A percentile compares a stretch with the other conserved stretches of the same genome.
These are phyloP conservation scores for Podospora fimiseda DNA, from an alignment of 495 filamentous ascomycete genomes.

Conservation along the genomic window DNA sequence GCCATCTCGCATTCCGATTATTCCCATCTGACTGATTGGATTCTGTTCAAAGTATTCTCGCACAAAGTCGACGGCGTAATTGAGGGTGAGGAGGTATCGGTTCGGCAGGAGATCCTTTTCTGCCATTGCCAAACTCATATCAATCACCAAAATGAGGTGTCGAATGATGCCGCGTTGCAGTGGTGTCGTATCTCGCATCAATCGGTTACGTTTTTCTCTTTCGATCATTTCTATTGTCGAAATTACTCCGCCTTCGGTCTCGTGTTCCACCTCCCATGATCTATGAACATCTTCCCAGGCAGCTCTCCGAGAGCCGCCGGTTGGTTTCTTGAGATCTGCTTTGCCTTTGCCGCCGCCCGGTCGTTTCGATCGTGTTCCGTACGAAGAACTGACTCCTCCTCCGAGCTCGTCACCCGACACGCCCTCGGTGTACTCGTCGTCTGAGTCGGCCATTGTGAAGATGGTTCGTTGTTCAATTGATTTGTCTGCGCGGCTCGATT, in stretches of 20 bases:
- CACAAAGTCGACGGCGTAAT: conserved; percentile 82
- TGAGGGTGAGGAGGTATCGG: conserved; percentile 72
- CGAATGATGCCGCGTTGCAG: conserved; percentile 95
- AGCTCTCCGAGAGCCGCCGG: conserved; percentile 25
- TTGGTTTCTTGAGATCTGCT: conserved; percentile 9
- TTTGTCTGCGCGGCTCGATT: neutral
- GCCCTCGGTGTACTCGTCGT: conserved; percentile 74
- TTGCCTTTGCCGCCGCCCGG: conserved; percentile 21
- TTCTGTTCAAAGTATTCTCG: conserved; percentile 97
- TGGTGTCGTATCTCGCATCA: conserved; percentile 87
- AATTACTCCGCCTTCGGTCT: conserved; percentile 38
- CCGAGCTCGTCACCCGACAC: conserved; percentile 71
- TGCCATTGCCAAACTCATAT: conserved; percentile 86
- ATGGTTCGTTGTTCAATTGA: neutral
- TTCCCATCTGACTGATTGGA: conserved; percentile 90
- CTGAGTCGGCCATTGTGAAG: conserved; percentile 60
- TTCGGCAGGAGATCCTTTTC: conserved; percentile 92
- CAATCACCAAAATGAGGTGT: conserved; percentile 85
- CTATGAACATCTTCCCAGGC: conserved; percentile 45
- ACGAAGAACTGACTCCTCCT: conserved; percentile 7
- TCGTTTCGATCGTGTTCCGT: conserved; percentile 23
- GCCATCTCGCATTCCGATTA: conserved; percentile 88
- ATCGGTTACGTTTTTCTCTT: conserved; percentile 42
- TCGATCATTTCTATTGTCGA: conserved; percentile 33
- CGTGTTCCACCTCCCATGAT: conserved; percentile 42